Evolutionary conservation across 192 early-diverging fungal species (phyloP).

Genomic region (Spinellus fusiger): DNA sequence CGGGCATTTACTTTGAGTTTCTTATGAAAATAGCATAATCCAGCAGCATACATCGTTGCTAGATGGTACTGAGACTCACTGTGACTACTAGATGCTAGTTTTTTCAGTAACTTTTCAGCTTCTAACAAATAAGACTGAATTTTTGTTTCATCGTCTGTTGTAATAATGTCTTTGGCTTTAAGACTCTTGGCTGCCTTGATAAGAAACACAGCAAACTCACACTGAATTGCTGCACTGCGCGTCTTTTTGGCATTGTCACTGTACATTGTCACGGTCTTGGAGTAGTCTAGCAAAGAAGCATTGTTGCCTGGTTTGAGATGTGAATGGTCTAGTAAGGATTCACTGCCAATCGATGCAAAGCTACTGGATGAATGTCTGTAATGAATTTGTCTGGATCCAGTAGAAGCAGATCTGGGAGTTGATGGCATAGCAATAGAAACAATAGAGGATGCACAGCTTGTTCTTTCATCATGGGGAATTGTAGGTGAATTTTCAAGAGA

Average conservation of each 20-base stretch:
- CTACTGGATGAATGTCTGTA: neutral
- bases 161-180: neutral
- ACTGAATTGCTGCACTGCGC: conserved; percentile 49
- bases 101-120: conserved; percentile 55
- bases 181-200: conserved; percentile 42
- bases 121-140: conserved; percentile 50
- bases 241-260: conserved; percentile 60
- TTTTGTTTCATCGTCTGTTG: conserved; percentile 25
- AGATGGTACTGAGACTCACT: conserved; percentile 61
- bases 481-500: no score
- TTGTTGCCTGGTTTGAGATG: conserved; percentile 55
- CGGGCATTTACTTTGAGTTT: conserved; percentile 55
- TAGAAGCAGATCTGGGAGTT: neutral
- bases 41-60: conserved; percentile 57
- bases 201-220: conserved; percentile 61
- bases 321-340: conserved; percentile 37
- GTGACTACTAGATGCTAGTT: conserved; percentile 48
- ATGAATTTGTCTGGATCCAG: neutral
- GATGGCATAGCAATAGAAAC: neutral
- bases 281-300: conserved; percentile 47
- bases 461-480: neutral
- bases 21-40: conserved; percentile 43
- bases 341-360: neutral
- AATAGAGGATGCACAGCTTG: neutral
- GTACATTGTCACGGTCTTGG: conserved; percentile 52